A percentile compares a stretch with the other conserved stretches of the same genome.
Conservation (phyloP, 2,329 filamentous ascomycete species). For the Fusarium tuaranense region DNA sequence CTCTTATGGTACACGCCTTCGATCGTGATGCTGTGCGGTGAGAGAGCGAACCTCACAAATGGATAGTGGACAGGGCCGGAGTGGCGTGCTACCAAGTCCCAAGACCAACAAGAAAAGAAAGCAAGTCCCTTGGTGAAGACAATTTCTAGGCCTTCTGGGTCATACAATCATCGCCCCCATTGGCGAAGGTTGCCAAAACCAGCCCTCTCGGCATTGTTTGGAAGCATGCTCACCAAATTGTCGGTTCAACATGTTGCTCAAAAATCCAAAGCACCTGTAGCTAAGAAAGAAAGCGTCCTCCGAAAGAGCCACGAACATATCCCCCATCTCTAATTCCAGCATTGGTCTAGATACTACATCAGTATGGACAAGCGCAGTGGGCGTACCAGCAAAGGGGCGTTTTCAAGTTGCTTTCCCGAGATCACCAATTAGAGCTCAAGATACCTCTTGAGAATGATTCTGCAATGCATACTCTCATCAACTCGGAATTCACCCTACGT, state of each 20-base stretch:
- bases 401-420: neutral
- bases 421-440: neutral
- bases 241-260: neutral
- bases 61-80: too few species aligned
- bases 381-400: neutral
- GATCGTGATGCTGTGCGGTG: neutral
- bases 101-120: neutral
- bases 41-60: neutral
- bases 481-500: neutral
- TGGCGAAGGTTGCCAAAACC: neutral
- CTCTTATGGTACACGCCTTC: neutral
- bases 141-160: too few species aligned
- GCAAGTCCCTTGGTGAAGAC: neutral
- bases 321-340: neutral
- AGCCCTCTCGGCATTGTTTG: neutral
- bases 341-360: neutral
- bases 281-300: neutral
- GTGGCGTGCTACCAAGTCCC: neutral
- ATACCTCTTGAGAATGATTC: neutral
- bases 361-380: neutral
- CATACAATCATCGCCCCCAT: neutral
- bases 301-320: neutral
- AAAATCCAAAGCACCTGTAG: neutral
- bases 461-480: neutral
- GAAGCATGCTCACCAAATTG: neutral